phyloP scores from a whole-genome alignment of 768 basidiomycete genomes.

The Lactarius evosmus region DNA sequence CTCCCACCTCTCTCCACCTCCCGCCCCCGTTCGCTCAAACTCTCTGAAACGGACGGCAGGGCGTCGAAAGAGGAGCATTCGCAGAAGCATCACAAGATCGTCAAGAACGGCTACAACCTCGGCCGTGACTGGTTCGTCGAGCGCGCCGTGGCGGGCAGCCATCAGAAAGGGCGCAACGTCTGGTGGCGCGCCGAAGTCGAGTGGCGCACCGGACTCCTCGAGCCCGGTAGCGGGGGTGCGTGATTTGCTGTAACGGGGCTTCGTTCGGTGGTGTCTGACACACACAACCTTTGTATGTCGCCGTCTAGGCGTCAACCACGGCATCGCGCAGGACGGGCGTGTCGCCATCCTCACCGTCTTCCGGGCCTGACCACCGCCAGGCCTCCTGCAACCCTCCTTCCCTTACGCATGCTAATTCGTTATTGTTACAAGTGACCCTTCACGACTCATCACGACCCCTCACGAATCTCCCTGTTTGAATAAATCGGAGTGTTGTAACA shows the following conservation, averaged over 20 bases:
- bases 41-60: constrained; percentile 36
- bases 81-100: constrained; percentile 66
- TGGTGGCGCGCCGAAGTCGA: constrained; percentile 79
- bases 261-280: not conserved
- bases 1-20: not conserved
- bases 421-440: not conserved
- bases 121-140: constrained; percentile 78
- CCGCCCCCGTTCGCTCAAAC: not conserved
- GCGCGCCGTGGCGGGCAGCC: constrained; percentile 55
- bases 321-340: constrained; percentile 74
- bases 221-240: constrained; percentile 65
- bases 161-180: constrained; percentile 49
- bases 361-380: constrained; percentile 37
- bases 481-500: not conserved
- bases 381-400: not conserved
- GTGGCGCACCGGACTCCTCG: constrained; percentile 67
- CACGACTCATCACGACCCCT: constrained; percentile 1
- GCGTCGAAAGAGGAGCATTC: constrained; percentile 76
- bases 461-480: not conserved
- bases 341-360: constrained; percentile 74
- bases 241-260: constrained; percentile 1
- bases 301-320: constrained; percentile 73
- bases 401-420: not conserved
- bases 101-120: constrained; percentile 74
- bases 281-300: no score